phyloP scores from a whole-genome alignment of 345 rosid species.

The Sapria himalayana region DNA sequence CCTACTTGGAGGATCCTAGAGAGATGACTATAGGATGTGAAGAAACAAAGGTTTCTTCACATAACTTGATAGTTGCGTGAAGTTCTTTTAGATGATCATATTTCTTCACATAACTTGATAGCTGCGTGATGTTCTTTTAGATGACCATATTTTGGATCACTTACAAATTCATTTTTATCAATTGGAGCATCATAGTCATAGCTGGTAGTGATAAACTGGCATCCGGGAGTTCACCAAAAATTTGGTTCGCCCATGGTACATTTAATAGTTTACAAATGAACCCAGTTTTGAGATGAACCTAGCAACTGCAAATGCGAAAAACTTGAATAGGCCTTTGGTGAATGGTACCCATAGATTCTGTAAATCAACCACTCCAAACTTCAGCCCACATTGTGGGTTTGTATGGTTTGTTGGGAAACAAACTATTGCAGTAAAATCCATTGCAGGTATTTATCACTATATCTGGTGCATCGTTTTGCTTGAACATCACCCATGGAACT shows the following conservation, averaged over 20 bases:
- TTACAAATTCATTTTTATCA: conserved; percentile 24
- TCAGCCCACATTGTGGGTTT: conserved; percentile 32
- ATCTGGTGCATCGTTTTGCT: conserved; percentile 33
- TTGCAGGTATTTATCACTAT: conserved; percentile 27
- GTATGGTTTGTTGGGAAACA: conserved; percentile 18
- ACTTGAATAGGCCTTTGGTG: conserved; percentile 29
- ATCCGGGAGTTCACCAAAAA: conserved; percentile 26
- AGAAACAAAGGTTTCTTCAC: conserved; percentile 25
- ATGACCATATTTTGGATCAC: background rate
- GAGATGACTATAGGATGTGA: conserved; percentile 19
- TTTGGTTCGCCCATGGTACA: conserved; percentile 40
- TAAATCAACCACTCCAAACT: conserved; percentile 19
- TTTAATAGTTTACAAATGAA: conserved; percentile 24
- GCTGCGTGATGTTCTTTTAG: conserved; percentile 8
- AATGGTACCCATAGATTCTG: conserved; percentile 24
- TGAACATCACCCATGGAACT: conserved; percentile 42
- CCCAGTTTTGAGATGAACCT: conserved; percentile 27
- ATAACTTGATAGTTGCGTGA: conserved; percentile 25
- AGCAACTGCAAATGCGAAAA: conserved; percentile 24
- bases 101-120: conserved; percentile 23
- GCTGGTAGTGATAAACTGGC: conserved; percentile 29
- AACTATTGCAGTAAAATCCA: conserved; percentile 25
- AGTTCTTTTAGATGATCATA: conserved; percentile 27
- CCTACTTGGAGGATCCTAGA: conserved; percentile 22
- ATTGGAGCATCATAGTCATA: conserved; percentile 35